Percentiles rank a stretch among this genome's conserved stretches.
Evolutionary conservation across 1,284 basidiomycete species (phyloP).

Genomic region (Apiotrichum akiyoshidainum): DNA sequence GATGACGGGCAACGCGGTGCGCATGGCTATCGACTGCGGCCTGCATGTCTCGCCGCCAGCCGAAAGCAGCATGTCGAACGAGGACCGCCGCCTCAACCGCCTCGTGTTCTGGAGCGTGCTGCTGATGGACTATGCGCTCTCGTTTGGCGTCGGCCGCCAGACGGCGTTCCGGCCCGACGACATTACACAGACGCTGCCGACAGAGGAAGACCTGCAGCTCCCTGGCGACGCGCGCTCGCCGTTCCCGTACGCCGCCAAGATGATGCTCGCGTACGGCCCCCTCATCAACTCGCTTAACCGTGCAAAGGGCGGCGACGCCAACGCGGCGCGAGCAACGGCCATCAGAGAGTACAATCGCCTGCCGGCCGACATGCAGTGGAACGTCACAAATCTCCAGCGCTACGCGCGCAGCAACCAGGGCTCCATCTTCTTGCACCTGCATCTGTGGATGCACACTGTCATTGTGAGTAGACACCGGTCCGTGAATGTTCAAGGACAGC

Average conservation of each 20-base stretch:
- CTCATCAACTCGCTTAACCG: constrained; percentile 33
- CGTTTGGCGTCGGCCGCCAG: constrained; percentile 15
- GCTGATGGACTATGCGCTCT: constrained; percentile 12
- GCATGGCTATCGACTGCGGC: constrained; percentile 34
- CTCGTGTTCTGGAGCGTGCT: constrained; percentile 18
- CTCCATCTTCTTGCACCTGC: constrained; percentile 29
- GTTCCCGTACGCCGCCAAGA: constrained; percentile 27
- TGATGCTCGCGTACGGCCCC: constrained; percentile 30
- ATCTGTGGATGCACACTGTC: constrained; percentile 39
- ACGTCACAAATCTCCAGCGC: constrained; percentile 31
- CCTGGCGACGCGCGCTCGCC: constrained; percentile 17
- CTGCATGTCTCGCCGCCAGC: constrained; percentile 22
- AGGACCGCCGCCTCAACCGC: constrained; percentile 11
- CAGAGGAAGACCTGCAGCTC: constrained; percentile 7
- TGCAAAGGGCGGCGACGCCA: background rate
- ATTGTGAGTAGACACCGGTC: constrained; percentile 3
- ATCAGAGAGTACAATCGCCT: constrained; percentile 28
- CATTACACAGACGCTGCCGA: constrained; percentile 14
- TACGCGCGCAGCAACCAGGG: constrained; percentile 22
- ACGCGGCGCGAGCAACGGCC: constrained; percentile 6
- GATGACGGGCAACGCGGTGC: constrained; percentile 33
- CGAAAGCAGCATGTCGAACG: constrained; percentile 3
- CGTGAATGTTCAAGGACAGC: background rate
- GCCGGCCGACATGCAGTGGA: constrained; percentile 33
- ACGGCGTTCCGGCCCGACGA: constrained; percentile 13